These are phyloP conservation scores for Globisporangium ultimum DNA, from an alignment of 352 stramenopile genomes.

Conservation along the genomic window DNA sequence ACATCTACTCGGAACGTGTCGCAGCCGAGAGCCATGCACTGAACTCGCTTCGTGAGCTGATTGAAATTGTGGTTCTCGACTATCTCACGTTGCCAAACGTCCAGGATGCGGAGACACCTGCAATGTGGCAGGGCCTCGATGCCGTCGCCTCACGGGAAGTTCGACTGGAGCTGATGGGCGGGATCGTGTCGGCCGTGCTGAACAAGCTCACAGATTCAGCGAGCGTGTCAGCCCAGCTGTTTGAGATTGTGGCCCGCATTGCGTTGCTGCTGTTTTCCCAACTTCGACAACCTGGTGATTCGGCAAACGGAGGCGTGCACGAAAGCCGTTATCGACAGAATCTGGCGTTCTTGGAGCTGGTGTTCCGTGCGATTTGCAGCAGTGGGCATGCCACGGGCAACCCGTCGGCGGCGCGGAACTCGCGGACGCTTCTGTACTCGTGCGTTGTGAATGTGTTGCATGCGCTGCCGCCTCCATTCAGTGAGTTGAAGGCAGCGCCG, in stretches of 20 bases:
- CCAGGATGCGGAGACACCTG: conserved; percentile 23
- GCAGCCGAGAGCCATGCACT: conserved; percentile 75
- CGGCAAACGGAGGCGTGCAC: conserved; percentile 3
- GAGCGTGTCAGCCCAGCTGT: conserved; percentile 59
- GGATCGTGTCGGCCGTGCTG: conserved; percentile 57
- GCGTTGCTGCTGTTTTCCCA: conserved; percentile 61
- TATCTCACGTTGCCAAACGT: conserved; percentile 53
- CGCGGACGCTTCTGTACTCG: conserved; percentile 73
- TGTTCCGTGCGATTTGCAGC: conserved; percentile 58
- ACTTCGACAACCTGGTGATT: conserved; percentile 22
- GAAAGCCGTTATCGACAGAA: conserved; percentile 33
- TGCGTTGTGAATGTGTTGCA: conserved; percentile 73
- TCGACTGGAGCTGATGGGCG: conserved; percentile 54
- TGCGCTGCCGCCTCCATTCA: conserved; percentile 18
- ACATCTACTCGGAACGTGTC: conserved; percentile 81
- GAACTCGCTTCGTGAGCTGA: conserved; percentile 72
- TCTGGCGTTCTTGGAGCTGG: conserved; percentile 49
- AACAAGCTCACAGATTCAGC: conserved; percentile 56
- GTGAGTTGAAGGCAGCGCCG: conserved; percentile 6
- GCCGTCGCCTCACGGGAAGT: conserved; percentile 52
- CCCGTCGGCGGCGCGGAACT: conserved; percentile 66
- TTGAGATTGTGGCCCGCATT: conserved; percentile 73
- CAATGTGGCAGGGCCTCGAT: conserved; percentile 68
- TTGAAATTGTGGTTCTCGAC: conserved; percentile 77
- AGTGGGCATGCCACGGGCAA: conserved; percentile 68